Evolutionary conservation across 129 eudicot genomes (phyloP), one percentile per base, ranked within the genome.

Genomic region (Scalesia atractyloides): DNA sequence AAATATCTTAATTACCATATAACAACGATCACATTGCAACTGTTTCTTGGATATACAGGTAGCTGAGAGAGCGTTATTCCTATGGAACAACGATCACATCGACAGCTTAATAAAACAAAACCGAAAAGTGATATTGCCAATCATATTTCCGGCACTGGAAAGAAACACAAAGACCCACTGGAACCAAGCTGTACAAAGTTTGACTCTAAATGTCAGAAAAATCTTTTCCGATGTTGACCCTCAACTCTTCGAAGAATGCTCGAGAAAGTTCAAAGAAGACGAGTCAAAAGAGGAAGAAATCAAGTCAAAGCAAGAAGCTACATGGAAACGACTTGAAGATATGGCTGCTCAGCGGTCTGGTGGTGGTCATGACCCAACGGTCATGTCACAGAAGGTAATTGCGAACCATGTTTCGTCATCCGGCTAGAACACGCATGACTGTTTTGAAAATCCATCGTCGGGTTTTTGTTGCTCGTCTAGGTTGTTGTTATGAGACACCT

Each of bases 81-180:
- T 89, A 44, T 89, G 96, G 91, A 89, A 89, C 86, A 89, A 89
- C 13, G 91, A 89, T 61, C 96, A 89, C 16, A 84, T 84, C 44
- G 91, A 89, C 26, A 84, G 69, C 83, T 85, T 89, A 62, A 89
- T 89, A 72, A 82, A 82, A 75, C 95, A 88, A 70, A 88, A 88
- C 57, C 90, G 88, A 13, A 83, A 86, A 46, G 91, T 89, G 50
- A 86, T 89, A 20, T 64, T 89, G 41, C 91, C 96, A 18, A 84
- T 89, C 62, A 84, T 86, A 67, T 86, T 77, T 64, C 90, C 92
- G 9, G 83, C 92, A 14, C 17, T 86, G 74, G 96, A 89, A 84
- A 84, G 73, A 71, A 84, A 86, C 75, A 77, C 87, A 17, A 86
- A 64, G 59, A 83, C 53, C 69, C 95, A 88, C 73, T 88, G 95